These are phyloP conservation scores for Podila minutissima DNA, from an alignment of 192 early-diverging fungal genomes.

Conservation along the genomic window DNA sequence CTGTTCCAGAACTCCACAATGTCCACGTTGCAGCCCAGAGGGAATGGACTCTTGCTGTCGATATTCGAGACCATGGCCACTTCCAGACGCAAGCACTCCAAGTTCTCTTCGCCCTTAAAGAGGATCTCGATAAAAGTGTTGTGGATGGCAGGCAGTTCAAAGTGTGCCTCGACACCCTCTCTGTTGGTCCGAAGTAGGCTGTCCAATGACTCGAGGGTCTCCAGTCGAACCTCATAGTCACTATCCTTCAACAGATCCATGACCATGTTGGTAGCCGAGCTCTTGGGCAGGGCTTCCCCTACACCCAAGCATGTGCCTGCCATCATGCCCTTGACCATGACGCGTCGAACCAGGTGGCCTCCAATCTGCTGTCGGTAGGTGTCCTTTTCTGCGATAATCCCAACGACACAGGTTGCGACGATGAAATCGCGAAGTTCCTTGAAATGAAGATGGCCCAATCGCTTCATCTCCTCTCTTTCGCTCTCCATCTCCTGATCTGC, in stretches of 20 bases:
- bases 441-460: conserved; percentile 33
- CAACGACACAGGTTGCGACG: conserved; percentile 30
- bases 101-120: conserved; percentile 53
- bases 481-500: conserved; percentile 31
- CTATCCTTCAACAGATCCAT: conserved; percentile 55
- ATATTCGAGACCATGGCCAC: conserved; percentile 53
- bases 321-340: conserved; percentile 50
- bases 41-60: conserved; percentile 30
- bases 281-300: conserved; percentile 16
- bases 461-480: conserved; percentile 43
- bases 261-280: conserved; percentile 24
- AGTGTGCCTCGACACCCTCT: not conserved
- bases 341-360: conserved; percentile 53
- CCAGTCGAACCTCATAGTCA: conserved; percentile 75
- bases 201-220: conserved; percentile 57
- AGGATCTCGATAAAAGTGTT: conserved; percentile 49
- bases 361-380: conserved; percentile 48
- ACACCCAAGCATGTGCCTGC: conserved; percentile 23
- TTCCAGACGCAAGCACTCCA: conserved; percentile 57
- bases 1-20: conserved; percentile 56
- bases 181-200: conserved; percentile 8
- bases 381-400: conserved; percentile 33
- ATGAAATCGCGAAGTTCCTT: conserved; percentile 46
- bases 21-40: conserved; percentile 15
- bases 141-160: conserved; percentile 30